Base-by-base conservation (phyloP, 345 rosid species). In the Hibiscus trionum region DNA sequence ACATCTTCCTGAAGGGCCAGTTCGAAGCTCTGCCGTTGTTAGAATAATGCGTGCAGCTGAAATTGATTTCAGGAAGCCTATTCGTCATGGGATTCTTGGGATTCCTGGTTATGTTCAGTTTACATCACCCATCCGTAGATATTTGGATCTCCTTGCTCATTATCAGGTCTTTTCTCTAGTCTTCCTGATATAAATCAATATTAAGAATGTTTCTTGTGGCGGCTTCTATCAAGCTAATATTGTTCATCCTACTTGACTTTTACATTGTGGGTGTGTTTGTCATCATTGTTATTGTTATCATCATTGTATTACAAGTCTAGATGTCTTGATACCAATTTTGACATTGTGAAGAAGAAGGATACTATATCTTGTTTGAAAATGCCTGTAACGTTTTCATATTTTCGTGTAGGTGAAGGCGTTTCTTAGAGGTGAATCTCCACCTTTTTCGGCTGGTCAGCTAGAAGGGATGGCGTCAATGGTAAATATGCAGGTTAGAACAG, bases 101-200 rank as follows among this genome's bases (percentile, higher is more conserved):
- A 69, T 93, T 80, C 98, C 97, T 80, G 97, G 98, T 79, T 93
- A 93, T 67, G 98, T 93, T 74, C 98, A 93, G 79, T 93, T 94
- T 83, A 90, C 97, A 60, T 94, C 97, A 77, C 98, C 98, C 61
- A 94, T 94, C 49, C 98, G 98, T 73, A 86, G 97, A 74, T 94
- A 94, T 76, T 81, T 88, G 90, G 98, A 94, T 82, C 97, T 94
- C 79, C 86, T 93, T 77, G 96, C 98, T 49, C 98, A 94, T 80
- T 94, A 90, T 84, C 97, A 94, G 93, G 98, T 86, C 70, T 84
- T 69, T 73, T 56, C 76, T 75, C 58, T 14, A 16, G 29, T 61
- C 19, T 46, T 57, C 17, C 59, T 53, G 44, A 71, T 17, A 19
- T 7, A 50, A 2, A 19, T 59, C 5, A 21, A 15, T 74, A 2